Base-by-base conservation (phyloP, 495 filamentous ascomycete genomes). In the Tuber melanosporum region DNA sequence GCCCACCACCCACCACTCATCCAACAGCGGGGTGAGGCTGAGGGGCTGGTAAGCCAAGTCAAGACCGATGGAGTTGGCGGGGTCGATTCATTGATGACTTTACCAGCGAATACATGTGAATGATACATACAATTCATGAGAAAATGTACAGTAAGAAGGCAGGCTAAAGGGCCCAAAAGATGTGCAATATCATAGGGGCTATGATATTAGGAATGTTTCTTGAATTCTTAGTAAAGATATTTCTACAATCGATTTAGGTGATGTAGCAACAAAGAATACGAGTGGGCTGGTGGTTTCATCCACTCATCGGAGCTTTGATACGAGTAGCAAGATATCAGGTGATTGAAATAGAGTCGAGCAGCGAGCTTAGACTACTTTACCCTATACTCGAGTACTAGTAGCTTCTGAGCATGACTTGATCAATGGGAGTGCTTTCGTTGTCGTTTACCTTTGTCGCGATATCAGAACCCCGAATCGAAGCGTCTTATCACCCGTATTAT, bases 1-100 rank as follows among this genome's bases (percentile, higher is more conserved):
- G 1, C 47, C n/a, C 10, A 57, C 17, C 9, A 57, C 52, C n/a
- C 22, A 26, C 49, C 52, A 3, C 52, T 62, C 52, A 62, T 32
- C n/a, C 52, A 52, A 12, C 71, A 57, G 71, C 71, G 66, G 66
- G 75, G 66, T 41, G 71, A 76, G 76, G 62, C 73, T 76, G 71
- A 62, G 74, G 71, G 71, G 39, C 41, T 49, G 22, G 57, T 66
- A 15, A 36, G 57, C 32, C 57, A 5, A 36, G 26, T 36, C 9
- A 19, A 36, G 57, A 14, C 26, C 26, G 26, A 36, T 26, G 57
- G 12, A 32, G 32, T 52, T 76, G 77, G 71, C 42, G 41, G 74
- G 71, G n/a, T 49, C 32, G 57, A 36, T 36, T 20, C n/a, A 32
- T 32, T 66, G n/a, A 66, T 66, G 57, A 66, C 22, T n/a, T 57